These are phyloP conservation scores for Plectranthus barbatus DNA, from an alignment of 257 asterid genomes.

Conservation along the genomic window DNA sequence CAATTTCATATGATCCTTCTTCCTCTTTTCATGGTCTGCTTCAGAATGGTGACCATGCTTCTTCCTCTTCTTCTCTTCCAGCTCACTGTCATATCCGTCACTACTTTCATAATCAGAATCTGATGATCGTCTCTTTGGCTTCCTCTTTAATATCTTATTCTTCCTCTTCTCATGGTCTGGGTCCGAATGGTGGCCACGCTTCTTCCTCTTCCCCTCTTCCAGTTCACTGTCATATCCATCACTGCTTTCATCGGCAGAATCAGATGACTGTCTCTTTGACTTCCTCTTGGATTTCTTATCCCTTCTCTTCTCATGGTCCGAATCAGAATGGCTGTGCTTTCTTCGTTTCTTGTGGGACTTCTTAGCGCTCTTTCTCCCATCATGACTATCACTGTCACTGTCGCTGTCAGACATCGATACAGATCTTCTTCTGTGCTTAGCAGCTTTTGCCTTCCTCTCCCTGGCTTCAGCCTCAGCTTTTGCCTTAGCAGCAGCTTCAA, in stretches of 20 bases:
- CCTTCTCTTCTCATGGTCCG: conserved; percentile 47
- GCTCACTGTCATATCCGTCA: conserved; percentile 35
- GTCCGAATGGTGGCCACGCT: conserved; percentile 41
- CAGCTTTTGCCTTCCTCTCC: conserved; percentile 44
- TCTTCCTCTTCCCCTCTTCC: conserved; percentile 47
- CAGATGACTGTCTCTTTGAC: conserved; percentile 42
- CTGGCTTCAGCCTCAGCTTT: conserved; percentile 70
- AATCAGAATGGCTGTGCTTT: conserved; percentile 48
- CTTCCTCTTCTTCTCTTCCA: conserved; percentile 43
- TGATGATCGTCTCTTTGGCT: conserved; percentile 43
- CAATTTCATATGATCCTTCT: no score
- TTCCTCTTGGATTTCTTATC: conserved; percentile 47
- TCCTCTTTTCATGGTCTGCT: no score
- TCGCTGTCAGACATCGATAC: conserved; percentile 40
- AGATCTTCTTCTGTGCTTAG: conserved; percentile 58
- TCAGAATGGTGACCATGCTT: conserved; percentile 41
- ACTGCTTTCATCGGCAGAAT: conserved; percentile 38
- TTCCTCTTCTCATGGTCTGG: conserved; percentile 44
- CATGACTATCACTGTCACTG: conserved; percentile 32
- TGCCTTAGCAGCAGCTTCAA: conserved; percentile 82
- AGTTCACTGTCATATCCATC: conserved; percentile 36
- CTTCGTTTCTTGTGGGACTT: conserved; percentile 52
- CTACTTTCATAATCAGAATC: conserved; percentile 37
- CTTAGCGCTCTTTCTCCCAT: conserved; percentile 34
- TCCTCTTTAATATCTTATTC: conserved; percentile 43